phyloP scores from a whole-genome alignment of 1,139 yeast genomes.

The Blastobotrys ciferrii region DNA sequence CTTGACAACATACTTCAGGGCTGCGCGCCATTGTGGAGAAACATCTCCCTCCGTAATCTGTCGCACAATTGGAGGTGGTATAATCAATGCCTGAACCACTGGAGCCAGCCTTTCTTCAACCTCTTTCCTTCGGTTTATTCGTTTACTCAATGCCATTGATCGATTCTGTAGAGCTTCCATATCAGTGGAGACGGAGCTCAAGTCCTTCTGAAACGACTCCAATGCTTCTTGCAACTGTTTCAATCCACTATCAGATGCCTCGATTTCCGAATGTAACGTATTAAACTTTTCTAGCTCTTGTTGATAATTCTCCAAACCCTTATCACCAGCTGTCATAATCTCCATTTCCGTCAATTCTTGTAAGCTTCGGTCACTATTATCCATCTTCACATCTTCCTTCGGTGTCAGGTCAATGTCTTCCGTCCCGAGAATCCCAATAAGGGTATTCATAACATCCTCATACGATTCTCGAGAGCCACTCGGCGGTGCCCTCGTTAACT shows the following conservation, averaged over 20 bases:
- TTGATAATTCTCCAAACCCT: slow-evolving; percentile 14
- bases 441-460: slow-evolving; percentile 5
- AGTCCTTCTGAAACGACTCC: slow-evolving; percentile 52
- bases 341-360: slow-evolving; percentile 7
- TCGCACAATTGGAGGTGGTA: slow-evolving; percentile 56
- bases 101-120: slow-evolving; percentile 65
- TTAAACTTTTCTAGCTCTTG: slow-evolving; percentile 36
- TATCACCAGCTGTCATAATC: slow-evolving; percentile 1
- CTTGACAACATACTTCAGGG: slow-evolving; percentile 30
- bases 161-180: slow-evolving; percentile 56
- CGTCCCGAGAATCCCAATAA: slow-evolving; percentile 22
- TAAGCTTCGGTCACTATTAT: neutral
- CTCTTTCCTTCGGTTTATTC: slow-evolving; percentile 54
- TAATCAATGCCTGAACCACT: slow-evolving; percentile 64
- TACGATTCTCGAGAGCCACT: slow-evolving; percentile 7
- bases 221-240: slow-evolving; percentile 44
- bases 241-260: slow-evolving; percentile 40
- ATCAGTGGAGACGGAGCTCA: slow-evolving; percentile 58
- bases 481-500: slow-evolving; percentile 9
- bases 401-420: slow-evolving; percentile 20
- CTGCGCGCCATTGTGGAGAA: slow-evolving; percentile 37
- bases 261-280: slow-evolving; percentile 41
- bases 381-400: slow-evolving; percentile 2
- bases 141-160: slow-evolving; percentile 56
- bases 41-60: slow-evolving; percentile 34